Evolutionary conservation across 1,139 yeast species (phyloP).

Genomic region (Magnusiomyces paraingens): DNA sequence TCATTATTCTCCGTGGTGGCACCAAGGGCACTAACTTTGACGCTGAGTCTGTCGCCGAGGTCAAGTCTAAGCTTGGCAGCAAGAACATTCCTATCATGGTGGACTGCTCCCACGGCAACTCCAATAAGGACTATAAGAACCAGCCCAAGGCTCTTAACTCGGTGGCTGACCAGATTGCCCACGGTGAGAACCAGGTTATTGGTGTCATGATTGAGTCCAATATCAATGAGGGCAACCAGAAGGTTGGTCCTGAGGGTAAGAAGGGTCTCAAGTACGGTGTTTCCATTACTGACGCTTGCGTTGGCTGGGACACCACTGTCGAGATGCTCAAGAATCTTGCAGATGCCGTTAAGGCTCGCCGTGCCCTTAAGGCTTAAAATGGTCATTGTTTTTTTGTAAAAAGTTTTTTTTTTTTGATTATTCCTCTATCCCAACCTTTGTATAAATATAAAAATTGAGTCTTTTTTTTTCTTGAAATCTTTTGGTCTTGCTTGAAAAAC

Average conservation of each 20-base stretch:
- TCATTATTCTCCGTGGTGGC: constrained; percentile 90
- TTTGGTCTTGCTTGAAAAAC: too few relatives aligned
- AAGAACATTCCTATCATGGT: constrained; percentile 58
- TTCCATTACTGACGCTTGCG: constrained; percentile 95
- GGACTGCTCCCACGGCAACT: constrained; percentile 97
- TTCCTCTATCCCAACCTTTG: too few relatives aligned
- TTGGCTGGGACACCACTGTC: constrained; percentile 80
- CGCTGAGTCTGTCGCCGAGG: constrained; percentile 73
- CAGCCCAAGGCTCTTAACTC: constrained; percentile 81
- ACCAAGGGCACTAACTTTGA: constrained; percentile 91
- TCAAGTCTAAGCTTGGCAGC: constrained; percentile 37
- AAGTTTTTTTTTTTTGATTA: background rate
- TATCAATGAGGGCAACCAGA: constrained; percentile 88
- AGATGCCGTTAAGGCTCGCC: constrained; percentile 71
- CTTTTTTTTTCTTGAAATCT: too few relatives aligned
- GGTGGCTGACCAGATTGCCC: constrained; percentile 75
- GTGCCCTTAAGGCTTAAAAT: constrained; percentile 29
- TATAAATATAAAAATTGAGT: too few relatives aligned
- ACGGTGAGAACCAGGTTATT: constrained; percentile 71
- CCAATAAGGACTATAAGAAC: constrained; percentile 86
- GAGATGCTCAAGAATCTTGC: constrained; percentile 65
- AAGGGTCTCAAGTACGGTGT: constrained; percentile 78
- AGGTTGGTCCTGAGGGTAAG: constrained; percentile 62
- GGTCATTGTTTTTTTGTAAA: background rate
- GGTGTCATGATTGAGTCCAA: constrained; percentile 97